Evolutionary conservation across 495 filamentous ascomycete species (phyloP).

Genomic region (Penicillium samsonianum): DNA sequence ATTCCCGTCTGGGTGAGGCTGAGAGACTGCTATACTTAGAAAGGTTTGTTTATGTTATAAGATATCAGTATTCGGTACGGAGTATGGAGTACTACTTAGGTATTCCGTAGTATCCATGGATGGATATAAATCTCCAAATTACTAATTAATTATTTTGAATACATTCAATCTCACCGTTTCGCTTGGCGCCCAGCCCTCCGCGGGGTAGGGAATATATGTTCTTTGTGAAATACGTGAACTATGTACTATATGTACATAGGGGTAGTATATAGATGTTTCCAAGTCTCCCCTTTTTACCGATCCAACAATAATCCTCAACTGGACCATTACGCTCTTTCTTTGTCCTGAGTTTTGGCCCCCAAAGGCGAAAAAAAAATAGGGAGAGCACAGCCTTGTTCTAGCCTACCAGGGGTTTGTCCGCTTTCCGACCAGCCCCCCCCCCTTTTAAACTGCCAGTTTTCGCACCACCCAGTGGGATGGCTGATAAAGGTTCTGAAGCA

Average conservation of each 20-base stretch:
- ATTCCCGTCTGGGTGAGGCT: constrained; percentile 2
- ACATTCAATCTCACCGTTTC: background rate
- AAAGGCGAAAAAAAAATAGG: background rate
- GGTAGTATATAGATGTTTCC: background rate
- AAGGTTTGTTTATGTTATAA: too few relatives aligned
- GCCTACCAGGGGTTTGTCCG: constrained; percentile 3
- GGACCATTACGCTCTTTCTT: background rate
- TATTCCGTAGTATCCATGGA: too few relatives aligned
- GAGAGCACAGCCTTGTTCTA: constrained; percentile 6
- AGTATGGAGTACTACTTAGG: too few relatives aligned
- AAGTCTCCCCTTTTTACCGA: background rate
- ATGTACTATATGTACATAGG: background rate
- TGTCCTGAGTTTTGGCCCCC: constrained; percentile 9
- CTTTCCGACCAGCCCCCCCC: constrained; percentile 7
- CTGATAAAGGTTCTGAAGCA: constrained; percentile 78
- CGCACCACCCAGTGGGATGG: constrained; percentile 83
- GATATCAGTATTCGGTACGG: too few relatives aligned
- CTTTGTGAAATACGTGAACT: background rate
- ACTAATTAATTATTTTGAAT: background rate
- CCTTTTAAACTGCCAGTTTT: constrained; percentile 48
- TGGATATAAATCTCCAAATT: background rate
- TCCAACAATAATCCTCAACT: background rate
- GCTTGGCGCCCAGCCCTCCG: background rate
- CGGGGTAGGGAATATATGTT: background rate
- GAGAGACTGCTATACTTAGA: background rate